Conservation (phyloP, 2,329 filamentous ascomycete species). For the Alternaria ventricosa region DNA sequence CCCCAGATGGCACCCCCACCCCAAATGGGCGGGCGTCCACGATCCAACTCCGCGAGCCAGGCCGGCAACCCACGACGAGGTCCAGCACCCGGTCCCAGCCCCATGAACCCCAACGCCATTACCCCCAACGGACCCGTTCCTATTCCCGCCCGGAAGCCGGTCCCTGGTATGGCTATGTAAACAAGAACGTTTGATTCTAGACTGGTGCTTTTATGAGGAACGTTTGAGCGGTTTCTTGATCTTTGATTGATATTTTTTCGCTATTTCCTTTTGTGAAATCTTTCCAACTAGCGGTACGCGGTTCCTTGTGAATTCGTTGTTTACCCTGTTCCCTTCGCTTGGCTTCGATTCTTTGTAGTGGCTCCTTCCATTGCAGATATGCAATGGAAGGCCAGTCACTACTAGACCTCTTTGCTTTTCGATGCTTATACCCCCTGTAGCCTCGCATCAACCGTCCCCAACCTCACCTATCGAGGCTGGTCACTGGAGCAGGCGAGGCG, state of each 20-base stretch:
- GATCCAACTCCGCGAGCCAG: slow-evolving; percentile 48
- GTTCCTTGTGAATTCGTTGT: slow-evolving; percentile 5
- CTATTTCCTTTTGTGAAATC: slow-evolving; percentile 7
- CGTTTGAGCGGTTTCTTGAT: slow-evolving; percentile 23
- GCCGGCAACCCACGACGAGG: slow-evolving; percentile 33
- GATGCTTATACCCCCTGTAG: slow-evolving; percentile 27
- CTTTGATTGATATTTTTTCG: slow-evolving; percentile 3
- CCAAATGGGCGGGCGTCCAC: slow-evolving; percentile 41
- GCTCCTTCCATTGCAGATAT: too few species aligned
- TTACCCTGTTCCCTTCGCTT: slow-evolving; percentile 14
- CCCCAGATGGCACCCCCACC: slow-evolving; percentile 41
- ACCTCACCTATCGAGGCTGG: neutral
- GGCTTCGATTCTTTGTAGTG: slow-evolving; percentile 9
- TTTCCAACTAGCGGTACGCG: neutral
- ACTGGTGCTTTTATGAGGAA: slow-evolving; percentile 32
- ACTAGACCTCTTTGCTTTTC: slow-evolving; percentile 17
- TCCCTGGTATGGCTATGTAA: slow-evolving; percentile 56
- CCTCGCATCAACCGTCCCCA: neutral
- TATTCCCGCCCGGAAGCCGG: slow-evolving; percentile 54
- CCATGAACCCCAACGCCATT: slow-evolving; percentile 42
- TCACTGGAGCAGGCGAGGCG: neutral
- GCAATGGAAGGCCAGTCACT: neutral
- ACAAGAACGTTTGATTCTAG: neutral
- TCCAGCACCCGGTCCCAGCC: slow-evolving; percentile 45
- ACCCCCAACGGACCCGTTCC: slow-evolving; percentile 11